phyloP scores from a whole-genome alignment of 148 eudicot genomes.

The Rhododendron molle region DNA sequence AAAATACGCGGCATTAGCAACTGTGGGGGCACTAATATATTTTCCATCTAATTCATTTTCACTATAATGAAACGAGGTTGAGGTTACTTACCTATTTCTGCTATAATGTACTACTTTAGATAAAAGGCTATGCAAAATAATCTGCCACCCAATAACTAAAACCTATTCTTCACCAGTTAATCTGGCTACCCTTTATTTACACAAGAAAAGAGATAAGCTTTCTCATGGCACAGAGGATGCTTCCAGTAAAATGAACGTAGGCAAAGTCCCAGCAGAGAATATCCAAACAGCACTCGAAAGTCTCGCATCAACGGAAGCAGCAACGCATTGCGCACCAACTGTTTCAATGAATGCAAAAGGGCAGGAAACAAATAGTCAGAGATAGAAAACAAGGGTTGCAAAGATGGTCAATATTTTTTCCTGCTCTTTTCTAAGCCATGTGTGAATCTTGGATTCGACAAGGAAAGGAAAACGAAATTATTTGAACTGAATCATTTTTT shows the following conservation, averaged over 20 bases:
- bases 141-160: neutral
- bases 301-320: slow-evolving; percentile 30
- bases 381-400: neutral
- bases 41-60: neutral
- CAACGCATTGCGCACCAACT: slow-evolving; percentile 23
- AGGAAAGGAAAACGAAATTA: neutral
- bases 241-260: neutral
- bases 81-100: neutral
- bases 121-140: neutral
- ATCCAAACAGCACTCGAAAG: slow-evolving; percentile 33
- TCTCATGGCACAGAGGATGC: neutral
- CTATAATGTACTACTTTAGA: neutral
- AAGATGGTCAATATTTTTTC: neutral
- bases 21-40: neutral
- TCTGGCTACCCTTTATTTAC: neutral
- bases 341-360: slow-evolving; percentile 13
- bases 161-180: neutral
- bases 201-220: neutral
- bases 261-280: slow-evolving; percentile 14
- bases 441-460: neutral
- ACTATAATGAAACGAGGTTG: neutral
- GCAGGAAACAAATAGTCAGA: neutral
- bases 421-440: neutral
- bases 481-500: neutral
- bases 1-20: neutral